Evolutionary conservation across 306 rosid genomes (phyloP), one percentile per base, ranked within the genome.

Genomic region (Cercis canadensis): DNA sequence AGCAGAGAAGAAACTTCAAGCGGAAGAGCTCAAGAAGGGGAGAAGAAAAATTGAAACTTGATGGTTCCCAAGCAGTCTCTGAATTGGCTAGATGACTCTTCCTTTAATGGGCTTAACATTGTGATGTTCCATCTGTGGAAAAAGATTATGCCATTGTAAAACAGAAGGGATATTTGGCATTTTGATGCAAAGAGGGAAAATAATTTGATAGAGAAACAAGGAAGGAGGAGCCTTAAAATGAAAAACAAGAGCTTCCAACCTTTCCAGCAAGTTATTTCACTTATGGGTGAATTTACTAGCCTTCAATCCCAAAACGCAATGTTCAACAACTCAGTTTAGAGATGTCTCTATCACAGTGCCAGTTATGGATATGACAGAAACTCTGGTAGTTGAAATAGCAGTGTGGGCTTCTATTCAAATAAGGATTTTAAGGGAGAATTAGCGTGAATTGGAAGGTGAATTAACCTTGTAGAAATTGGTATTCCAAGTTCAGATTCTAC

Each of bases 301-400:
- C 67, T 57, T 49, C 58, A 74, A 74, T 50, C 56, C 49, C 19
- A 70, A 85, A 75, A 83, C 37, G 75, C 54, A 75, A 79, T 62
- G 55, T 43, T 69, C 81, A 87, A 81, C 83, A 39, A 81, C 87
- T 77, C 51, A 16, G 52, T 40, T 29, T 34, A 47, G 57, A 69
- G 44, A 66, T 5, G 49, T 78, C 77, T 62, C 55, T 12, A 57
- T 76, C 79, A 74, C 18, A 57, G 21, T 71, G 44, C 73, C 45
- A 39, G 63, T 67, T 75, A 57, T 63, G 79, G 74, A 56, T 53
- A 74, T 65, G 19, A 50, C 24, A 78, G 59, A 57, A 83, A 65
- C 61, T 41, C 21, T 61, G 79, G 76, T 45, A 15, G 80, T 73
- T 72, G 73, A 71, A 77, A 70, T 78, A 65, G 69, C 50, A 75